Evolutionary conservation across 495 filamentous ascomycete species (phyloP), one percentile per base, ranked within the genome.

Genomic region (Massariosphaeria phaeospora): DNA sequence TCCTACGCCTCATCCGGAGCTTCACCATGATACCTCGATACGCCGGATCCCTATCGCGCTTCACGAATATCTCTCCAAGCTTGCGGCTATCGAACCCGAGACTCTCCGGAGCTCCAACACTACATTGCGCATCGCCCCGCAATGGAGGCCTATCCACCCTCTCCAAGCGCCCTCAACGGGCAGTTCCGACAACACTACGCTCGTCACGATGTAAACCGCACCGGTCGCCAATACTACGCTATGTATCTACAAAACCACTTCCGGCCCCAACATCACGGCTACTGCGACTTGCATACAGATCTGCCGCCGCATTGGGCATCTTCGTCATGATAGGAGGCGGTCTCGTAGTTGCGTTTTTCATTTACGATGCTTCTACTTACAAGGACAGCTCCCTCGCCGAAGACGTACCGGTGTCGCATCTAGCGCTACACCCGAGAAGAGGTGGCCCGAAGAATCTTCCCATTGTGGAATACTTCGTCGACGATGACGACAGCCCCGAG

Each of bases 401-500:
- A 52, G 91, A 96, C 60, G 80, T 96, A 57, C 79, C 83, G 39
- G 84, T 99, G 8, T 88, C 93, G 0, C 79, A 89, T 59, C 67
- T 86, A 18, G 94, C 94, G 0, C 72, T 99, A 25, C 79, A 81
- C 38, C 94, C 94, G 0, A 79, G 82, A 43, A 79, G 79, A 18
- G 94, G 94, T 26, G 94, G 94, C 0, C 94, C 93, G 0, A 99
- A 99, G 74, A 96, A 97, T 63, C 73, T 99, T 8, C 93, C 91
- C 0, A 95, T 99, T 55, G 82, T 88, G 9, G 88, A 96, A 59
- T 75, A 83, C 4, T 78, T 88, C 43, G 81, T 99, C 11, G 88
- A 93, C 62, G 94, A 97, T 67, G 83, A 94, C 54, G 91, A 95
- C 61, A 79, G 70, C 40, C 79, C 81, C 12, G 78, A 79, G 48